Evolutionary conservation across 768 basidiomycete species (phyloP).

Genomic region (Suillus variegatus): DNA sequence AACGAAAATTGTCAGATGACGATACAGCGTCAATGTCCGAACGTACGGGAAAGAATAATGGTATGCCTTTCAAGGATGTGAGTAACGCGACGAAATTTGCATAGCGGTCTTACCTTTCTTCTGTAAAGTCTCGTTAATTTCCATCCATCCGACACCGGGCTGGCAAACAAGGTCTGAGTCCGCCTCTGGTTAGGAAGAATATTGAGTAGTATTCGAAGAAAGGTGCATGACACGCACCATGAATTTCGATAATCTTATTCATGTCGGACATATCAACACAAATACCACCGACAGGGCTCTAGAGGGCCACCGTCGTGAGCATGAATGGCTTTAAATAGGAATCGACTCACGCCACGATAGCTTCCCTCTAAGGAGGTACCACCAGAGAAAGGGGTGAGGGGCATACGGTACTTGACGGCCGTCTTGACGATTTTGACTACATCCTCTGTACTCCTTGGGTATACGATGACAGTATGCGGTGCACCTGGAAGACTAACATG

Average conservation of each 20-base stretch:
- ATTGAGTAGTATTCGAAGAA: neutral
- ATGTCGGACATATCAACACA: conserved; percentile 80
- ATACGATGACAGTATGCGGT: conserved; percentile 62
- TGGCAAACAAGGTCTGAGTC: conserved; percentile 79
- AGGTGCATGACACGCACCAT: conserved; percentile 44
- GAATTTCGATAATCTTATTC: conserved; percentile 75
- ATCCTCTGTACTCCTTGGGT: conserved; percentile 72
- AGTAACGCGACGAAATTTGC: neutral
- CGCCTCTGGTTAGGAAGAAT: conserved; percentile 42
- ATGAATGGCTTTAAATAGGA: neutral
- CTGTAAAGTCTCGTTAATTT: conserved; percentile 66
- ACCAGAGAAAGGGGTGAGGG: conserved; percentile 76
- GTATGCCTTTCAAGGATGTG: conserved; percentile 50
- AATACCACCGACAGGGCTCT: conserved; percentile 55
- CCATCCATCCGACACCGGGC: conserved; percentile 70
- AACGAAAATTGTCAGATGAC: neutral
- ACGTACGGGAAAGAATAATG: conserved; percentile 80
- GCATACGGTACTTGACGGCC: conserved; percentile 74
- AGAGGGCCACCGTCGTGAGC: neutral
- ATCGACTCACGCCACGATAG: conserved; percentile 54
- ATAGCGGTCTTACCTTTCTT: conserved; percentile 47
- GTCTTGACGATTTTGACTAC: conserved; percentile 78
- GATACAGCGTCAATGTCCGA: neutral
- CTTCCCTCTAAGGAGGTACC: conserved; percentile 85
- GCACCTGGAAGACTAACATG: conserved; percentile 31